phyloP scores from a whole-genome alignment of 495 filamentous ascomycete species.

The Aspergillus sclerotiicarbonarius region DNA sequence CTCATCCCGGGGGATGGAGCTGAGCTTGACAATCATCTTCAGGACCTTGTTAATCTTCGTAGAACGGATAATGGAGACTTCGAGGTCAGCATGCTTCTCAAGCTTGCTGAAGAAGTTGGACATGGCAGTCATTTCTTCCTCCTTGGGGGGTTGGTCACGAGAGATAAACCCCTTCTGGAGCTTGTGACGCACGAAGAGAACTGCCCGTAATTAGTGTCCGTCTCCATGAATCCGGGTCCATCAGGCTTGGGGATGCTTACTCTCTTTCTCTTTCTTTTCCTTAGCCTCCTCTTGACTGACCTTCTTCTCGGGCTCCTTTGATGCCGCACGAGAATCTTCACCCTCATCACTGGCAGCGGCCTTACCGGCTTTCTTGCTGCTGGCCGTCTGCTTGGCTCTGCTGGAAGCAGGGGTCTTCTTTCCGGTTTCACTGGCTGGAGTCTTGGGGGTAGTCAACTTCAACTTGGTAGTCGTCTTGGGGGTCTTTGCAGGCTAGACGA shows the following conservation, averaged over 20 bases:
- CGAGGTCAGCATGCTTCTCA: conserved; percentile 74
- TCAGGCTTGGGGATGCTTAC: conserved; percentile 38
- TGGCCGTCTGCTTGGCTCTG: conserved; percentile 56
- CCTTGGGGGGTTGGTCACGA: conserved; percentile 73
- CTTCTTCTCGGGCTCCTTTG: conserved; percentile 53
- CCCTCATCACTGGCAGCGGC: conserved; percentile 40
- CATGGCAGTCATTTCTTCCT: conserved; percentile 86
- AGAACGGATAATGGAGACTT: conserved; percentile 75
- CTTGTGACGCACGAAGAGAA: conserved; percentile 83
- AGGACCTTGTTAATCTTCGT: conserved; percentile 97
- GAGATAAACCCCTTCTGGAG: conserved; percentile 89
- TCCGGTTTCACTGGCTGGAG: conserved; percentile 38
- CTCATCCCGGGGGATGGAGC: conserved; percentile 77
- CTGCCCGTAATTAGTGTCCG: conserved; percentile 30
- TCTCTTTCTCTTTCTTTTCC: conserved; percentile 65
- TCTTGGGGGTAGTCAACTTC: conserved; percentile 54
- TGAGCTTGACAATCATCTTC: conserved; percentile 82
- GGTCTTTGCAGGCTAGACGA: conserved; percentile 52
- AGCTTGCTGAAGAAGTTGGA: conserved; percentile 75
- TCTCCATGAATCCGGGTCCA: neutral
- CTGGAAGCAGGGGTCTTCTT: conserved; percentile 55
- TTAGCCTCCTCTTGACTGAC: conserved; percentile 60
- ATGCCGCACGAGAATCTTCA: conserved; percentile 41
- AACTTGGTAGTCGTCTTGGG: conserved; percentile 57
- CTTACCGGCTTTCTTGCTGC: conserved; percentile 41